phyloP scores from a whole-genome alignment of 805 yeast genomes.

The Saccharomycopsis sp. region DNA sequence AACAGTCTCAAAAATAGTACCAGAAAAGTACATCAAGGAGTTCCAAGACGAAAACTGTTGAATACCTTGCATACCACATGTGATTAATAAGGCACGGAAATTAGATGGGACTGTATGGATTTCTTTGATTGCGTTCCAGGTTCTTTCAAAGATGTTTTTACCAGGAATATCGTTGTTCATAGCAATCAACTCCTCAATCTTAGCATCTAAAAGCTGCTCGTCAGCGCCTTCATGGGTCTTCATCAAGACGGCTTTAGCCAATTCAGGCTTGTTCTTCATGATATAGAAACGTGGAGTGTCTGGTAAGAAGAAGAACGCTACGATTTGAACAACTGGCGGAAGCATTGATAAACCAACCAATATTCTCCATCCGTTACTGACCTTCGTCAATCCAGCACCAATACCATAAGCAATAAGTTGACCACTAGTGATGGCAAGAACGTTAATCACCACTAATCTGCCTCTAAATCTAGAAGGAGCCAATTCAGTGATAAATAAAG shows the following conservation, averaged over 20 bases:
- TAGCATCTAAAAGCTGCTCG: slow-evolving; percentile 55
- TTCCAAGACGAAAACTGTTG: slow-evolving; percentile 97
- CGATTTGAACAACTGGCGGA: slow-evolving; percentile 76
- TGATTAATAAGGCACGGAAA: slow-evolving; percentile 81
- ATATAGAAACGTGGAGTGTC: slow-evolving; percentile 92
- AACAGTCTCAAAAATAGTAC: slow-evolving; percentile 85
- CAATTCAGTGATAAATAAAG: slow-evolving; percentile 83
- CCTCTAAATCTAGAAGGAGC: slow-evolving; percentile 93
- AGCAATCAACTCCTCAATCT: slow-evolving; percentile 57
- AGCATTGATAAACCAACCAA: slow-evolving; percentile 85
- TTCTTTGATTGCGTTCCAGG: slow-evolving; percentile 55
- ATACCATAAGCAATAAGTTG: slow-evolving; percentile 90
- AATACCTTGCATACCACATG: slow-evolving; percentile 91
- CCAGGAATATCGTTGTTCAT: slow-evolving; percentile 44
- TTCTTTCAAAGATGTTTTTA: slow-evolving; percentile 39
- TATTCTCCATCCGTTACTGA: slow-evolving; percentile 86
- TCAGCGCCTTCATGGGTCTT: slow-evolving; percentile 60
- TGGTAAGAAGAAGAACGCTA: slow-evolving; percentile 77
- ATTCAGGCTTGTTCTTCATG: slow-evolving; percentile 55
- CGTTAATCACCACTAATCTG: slow-evolving; percentile 80
- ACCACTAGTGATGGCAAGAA: slow-evolving; percentile 89
- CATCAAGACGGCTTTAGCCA: slow-evolving; percentile 60
- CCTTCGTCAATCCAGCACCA: slow-evolving; percentile 76
- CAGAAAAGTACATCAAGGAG: slow-evolving; percentile 90
- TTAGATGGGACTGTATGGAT: slow-evolving; percentile 69